phyloP scores from a whole-genome alignment of 805 yeast species.

The Phaffomyces opuntiae region DNA sequence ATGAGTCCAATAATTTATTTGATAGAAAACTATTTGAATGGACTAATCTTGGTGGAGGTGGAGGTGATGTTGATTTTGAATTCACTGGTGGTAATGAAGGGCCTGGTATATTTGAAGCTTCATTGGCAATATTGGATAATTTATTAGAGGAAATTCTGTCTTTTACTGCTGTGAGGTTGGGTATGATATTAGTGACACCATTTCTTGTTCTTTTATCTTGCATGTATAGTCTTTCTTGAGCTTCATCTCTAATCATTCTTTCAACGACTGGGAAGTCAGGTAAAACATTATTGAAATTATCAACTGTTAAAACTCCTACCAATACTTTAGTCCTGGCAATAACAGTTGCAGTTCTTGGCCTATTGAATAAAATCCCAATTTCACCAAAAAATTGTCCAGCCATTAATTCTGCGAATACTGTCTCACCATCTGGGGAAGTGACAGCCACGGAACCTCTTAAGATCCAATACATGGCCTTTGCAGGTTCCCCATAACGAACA shows the following conservation, averaged over 20 bases:
- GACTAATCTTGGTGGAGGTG: neutral
- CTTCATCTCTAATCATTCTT: constrained; percentile 66
- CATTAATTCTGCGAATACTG: constrained; percentile 60
- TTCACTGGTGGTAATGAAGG: constrained; percentile 31
- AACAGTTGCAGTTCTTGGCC: constrained; percentile 77
- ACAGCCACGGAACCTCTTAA: constrained; percentile 71
- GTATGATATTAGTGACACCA: constrained; percentile 28
- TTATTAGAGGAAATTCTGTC: constrained; percentile 5
- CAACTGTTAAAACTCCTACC: constrained; percentile 62
- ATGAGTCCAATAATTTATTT: neutral
- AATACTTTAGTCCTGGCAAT: constrained; percentile 62
- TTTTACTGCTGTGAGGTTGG: constrained; percentile 6
- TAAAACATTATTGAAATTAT: constrained; percentile 50
- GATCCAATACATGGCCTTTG: constrained; percentile 76
- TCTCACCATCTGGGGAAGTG: constrained; percentile 71
- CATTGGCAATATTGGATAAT: constrained; percentile 25
- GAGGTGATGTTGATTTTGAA: constrained; percentile 10
- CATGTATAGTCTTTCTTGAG: constrained; percentile 69
- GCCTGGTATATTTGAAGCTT: constrained; percentile 31
- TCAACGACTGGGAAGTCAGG: constrained; percentile 61
- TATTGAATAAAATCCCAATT: constrained; percentile 65
- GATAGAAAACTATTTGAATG: neutral
- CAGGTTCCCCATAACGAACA: constrained; percentile 64
- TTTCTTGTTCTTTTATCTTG: constrained; percentile 52
- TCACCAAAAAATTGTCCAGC: constrained; percentile 75